Conservation (phyloP, 1,139 yeast species). For the Suhomyces chickasaworum region DNA sequence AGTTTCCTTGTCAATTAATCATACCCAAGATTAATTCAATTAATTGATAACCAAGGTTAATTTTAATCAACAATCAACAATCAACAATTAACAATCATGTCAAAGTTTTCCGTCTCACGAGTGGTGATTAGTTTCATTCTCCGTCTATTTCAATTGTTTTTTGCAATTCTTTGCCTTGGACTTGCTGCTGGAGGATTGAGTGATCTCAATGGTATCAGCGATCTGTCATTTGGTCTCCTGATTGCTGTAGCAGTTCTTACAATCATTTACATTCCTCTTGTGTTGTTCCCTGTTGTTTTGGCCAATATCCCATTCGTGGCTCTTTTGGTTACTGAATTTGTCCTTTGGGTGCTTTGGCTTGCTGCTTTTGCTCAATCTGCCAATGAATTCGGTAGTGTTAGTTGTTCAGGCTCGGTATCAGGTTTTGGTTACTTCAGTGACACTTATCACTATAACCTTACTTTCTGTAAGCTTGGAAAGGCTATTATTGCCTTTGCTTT, state of each 20-base stretch:
- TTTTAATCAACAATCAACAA: too few relatives aligned
- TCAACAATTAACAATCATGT: neutral
- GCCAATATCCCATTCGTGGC: conserved; percentile 19
- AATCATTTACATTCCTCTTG: conserved; percentile 23
- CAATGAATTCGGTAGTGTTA: conserved; percentile 25
- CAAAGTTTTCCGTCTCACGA: neutral
- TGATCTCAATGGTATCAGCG: conserved; percentile 12
- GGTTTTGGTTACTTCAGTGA: neutral
- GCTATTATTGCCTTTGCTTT: conserved; percentile 35
- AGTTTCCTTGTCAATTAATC: neutral
- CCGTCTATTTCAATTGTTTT: conserved; percentile 24
- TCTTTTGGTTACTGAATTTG: conserved; percentile 24
- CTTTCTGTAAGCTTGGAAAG: conserved; percentile 28
- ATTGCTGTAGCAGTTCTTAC: conserved; percentile 26
- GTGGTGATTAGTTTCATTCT: conserved; percentile 5
- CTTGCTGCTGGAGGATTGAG: conserved; percentile 28
- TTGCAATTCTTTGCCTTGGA: conserved; percentile 28
- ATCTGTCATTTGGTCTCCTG: conserved; percentile 26
- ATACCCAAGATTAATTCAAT: too few relatives aligned
- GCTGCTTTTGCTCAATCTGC: conserved; percentile 27
- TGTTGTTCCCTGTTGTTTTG: conserved; percentile 20
- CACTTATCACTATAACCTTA: neutral
- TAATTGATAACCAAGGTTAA: too few relatives aligned
- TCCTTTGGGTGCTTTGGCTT: conserved; percentile 24
- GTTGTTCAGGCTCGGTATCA: conserved; percentile 18